Conservation (phyloP, 225 moss, liverwort and hornwort genomes). For the Pseudoscleropodium purum region DNA sequence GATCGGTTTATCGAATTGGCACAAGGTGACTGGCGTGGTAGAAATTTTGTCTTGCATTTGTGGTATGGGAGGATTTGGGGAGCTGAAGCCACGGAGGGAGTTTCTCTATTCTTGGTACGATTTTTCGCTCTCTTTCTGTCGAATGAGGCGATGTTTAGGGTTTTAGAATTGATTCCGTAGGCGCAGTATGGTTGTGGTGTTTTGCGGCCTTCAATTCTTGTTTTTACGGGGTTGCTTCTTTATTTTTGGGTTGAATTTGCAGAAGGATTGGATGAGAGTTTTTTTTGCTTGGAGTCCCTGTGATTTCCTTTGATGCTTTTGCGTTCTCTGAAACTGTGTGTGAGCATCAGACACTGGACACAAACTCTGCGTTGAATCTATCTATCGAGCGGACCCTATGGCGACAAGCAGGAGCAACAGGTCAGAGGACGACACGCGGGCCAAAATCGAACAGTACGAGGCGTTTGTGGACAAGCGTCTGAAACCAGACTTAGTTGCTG, state of each 20-base stretch:
- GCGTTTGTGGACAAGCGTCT: slow-evolving; percentile 45
- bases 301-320: neutral
- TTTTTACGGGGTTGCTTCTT: neutral
- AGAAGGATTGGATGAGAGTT: neutral
- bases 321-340: neutral
- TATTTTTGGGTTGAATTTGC: neutral
- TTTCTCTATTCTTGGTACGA: neutral
- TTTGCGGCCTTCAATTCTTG: neutral
- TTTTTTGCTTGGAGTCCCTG: neutral
- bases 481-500: slow-evolving; percentile 41
- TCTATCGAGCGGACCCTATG: neutral
- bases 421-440: slow-evolving; percentile 14
- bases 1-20: neutral
- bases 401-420: slow-evolving; percentile 11
- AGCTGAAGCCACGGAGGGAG: neutral
- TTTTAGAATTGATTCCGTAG: neutral
- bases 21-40: neutral
- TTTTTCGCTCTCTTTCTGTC: neutral
- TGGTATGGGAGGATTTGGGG: no score
- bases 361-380: neutral
- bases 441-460: slow-evolving; percentile 49
- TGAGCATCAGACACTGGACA: neutral
- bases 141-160: slow-evolving; percentile 1
- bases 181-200: neutral
- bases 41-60: neutral